A percentile compares a stretch with the other conserved stretches of the same genome.
phyloP scores from a whole-genome alignment of 805 yeast species.

The Suhomyces pyralidae region DNA sequence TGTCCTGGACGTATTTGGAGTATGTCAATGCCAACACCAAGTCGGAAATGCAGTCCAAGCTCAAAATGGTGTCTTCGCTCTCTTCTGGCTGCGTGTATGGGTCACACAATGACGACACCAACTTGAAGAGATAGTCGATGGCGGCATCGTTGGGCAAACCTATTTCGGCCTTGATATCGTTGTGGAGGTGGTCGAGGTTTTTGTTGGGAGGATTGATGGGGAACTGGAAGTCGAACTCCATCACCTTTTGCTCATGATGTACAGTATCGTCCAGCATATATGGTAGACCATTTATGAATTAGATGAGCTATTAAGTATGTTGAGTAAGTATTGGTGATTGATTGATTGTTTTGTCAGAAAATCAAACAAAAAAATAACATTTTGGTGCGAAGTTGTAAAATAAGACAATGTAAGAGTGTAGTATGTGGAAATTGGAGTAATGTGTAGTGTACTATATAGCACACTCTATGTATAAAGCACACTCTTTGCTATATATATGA shows the following conservation, averaged over 20 bases:
- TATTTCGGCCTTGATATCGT: background rate
- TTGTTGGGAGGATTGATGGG: constrained; percentile 1
- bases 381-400: too few species aligned
- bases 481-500: too few species aligned
- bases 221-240: constrained; percentile 6
- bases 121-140: constrained; percentile 6
- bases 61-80: constrained; percentile 48
- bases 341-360: too few species aligned
- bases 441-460: too few species aligned
- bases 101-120: constrained; percentile 38
- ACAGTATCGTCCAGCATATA: constrained; percentile 3
- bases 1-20: background rate
- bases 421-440: too few species aligned
- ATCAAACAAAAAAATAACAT: too few species aligned
- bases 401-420: too few species aligned
- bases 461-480: too few species aligned
- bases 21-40: constrained; percentile 43
- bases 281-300: background rate
- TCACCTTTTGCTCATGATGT: background rate
- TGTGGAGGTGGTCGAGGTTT: constrained; percentile 5
- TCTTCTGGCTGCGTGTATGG: constrained; percentile 72
- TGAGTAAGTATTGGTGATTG: too few species aligned
- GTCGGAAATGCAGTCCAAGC: constrained; percentile 55
- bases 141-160: constrained; percentile 2
- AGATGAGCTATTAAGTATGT: too few species aligned